Percentiles rank a stretch among this genome's conserved stretches.
Evolutionary conservation across 495 filamentous ascomycete species (phyloP).

Genomic region (Bacidia rubella): DNA sequence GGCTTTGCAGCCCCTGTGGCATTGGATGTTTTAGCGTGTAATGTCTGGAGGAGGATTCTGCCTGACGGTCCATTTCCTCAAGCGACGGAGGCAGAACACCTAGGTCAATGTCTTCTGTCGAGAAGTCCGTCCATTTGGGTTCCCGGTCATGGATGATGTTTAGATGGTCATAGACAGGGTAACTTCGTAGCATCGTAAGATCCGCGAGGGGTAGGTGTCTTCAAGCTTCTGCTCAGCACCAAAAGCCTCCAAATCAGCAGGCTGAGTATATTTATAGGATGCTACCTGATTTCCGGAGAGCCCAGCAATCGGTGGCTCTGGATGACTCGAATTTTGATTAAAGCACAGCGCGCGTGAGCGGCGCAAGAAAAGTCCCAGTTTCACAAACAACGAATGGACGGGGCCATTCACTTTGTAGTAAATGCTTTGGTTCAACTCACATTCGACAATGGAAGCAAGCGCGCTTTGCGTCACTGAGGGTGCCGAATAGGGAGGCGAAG

Average conservation of each 20-base stretch:
- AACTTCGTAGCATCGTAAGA: not conserved
- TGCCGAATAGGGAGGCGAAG: not conserved
- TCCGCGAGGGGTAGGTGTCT: not conserved
- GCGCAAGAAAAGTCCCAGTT: slow-evolving; percentile 1
- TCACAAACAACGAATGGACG: not conserved
- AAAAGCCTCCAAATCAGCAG: not conserved
- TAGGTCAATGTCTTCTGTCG: slow-evolving; percentile 2
- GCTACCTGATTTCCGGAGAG: not conserved
- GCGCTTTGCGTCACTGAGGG: not conserved
- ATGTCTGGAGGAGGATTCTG: not conserved
- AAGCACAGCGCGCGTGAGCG: not conserved
- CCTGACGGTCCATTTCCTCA: not conserved
- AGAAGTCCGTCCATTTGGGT: slow-evolving; percentile 1
- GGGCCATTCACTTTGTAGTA: not conserved
- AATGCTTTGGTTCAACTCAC: not conserved
- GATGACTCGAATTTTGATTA: not conserved
- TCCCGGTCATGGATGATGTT: not conserved
- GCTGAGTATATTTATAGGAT: not conserved
- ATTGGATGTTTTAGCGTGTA: not conserved
- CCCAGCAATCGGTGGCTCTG: not conserved
- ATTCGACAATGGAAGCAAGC: not conserved
- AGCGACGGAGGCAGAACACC: not conserved
- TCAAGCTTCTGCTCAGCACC: not conserved
- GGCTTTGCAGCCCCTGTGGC: not conserved
- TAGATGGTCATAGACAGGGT: not conserved